phyloP scores from a whole-genome alignment of 768 basidiomycete species.

The Suillus ampliporus region DNA sequence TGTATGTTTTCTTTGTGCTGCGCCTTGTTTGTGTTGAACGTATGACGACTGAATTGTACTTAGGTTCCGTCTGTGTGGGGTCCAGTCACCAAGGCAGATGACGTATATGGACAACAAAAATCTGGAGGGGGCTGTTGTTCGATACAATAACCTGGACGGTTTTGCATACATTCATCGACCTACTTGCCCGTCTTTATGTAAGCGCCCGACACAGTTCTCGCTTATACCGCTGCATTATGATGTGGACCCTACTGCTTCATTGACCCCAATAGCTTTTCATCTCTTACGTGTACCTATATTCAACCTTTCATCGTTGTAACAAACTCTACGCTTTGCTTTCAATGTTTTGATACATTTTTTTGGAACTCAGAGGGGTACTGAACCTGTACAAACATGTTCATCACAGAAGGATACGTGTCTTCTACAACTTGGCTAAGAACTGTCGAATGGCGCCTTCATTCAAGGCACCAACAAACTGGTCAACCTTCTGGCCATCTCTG shows the following conservation, averaged over 20 bases:
- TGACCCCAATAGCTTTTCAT: slow-evolving; percentile 8
- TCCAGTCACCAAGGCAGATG: slow-evolving; percentile 87
- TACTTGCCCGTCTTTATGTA: slow-evolving; percentile 10
- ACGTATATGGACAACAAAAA: slow-evolving; percentile 85
- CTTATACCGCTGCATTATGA: slow-evolving; percentile 24
- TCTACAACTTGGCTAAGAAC: slow-evolving; percentile 50
- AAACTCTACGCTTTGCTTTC: slow-evolving; percentile 4
- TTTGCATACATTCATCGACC: background rate
- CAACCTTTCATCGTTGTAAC: slow-evolving; percentile 10
- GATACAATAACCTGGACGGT: slow-evolving; percentile 51
- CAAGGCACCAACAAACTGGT: slow-evolving; percentile 67
- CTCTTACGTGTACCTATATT: slow-evolving; percentile 20
- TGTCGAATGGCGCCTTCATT: slow-evolving; percentile 48
- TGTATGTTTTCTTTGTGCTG: slow-evolving; percentile 40
- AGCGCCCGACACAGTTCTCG: slow-evolving; percentile 8
- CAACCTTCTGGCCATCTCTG: slow-evolving; percentile 61
- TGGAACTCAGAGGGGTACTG: background rate
- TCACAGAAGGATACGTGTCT: background rate
- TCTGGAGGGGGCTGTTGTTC: slow-evolving; percentile 59
- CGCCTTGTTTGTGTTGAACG: background rate
- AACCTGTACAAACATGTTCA: slow-evolving; percentile 1
- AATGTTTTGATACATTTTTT: slow-evolving; percentile 5
- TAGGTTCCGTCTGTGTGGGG: slow-evolving; percentile 98
- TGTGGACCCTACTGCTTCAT: slow-evolving; percentile 17
- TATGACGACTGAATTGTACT: slow-evolving; percentile 23